Evolutionary conservation across 352 stramenopile species (phyloP).

Genomic region (Aphanomyces invadans): DNA sequence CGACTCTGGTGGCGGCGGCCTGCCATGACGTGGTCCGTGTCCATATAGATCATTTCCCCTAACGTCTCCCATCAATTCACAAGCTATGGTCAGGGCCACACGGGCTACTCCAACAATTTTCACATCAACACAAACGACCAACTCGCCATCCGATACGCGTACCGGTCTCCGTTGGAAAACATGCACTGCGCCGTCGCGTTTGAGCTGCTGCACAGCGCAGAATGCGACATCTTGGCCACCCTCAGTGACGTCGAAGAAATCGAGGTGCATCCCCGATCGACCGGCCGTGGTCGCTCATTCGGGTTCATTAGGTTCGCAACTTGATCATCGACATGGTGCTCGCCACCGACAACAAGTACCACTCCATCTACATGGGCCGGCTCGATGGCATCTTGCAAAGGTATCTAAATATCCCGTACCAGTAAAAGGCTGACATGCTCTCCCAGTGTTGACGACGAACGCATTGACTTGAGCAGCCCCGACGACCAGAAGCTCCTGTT

Average conservation of each 20-base stretch:
- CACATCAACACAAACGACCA: constrained; percentile 76
- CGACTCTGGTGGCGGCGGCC: constrained; percentile 64
- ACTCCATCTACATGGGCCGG: constrained; percentile 68
- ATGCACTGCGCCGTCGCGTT: constrained; percentile 82
- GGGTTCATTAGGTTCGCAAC: constrained; percentile 42
- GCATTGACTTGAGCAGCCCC: constrained; percentile 40
- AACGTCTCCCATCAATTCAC: no score
- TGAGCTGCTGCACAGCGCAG: constrained; percentile 53
- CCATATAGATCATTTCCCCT: no score
- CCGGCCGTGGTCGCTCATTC: neutral
- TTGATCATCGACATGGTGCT: constrained; percentile 82
- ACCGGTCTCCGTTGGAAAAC: constrained; percentile 76
- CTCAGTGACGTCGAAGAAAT: constrained; percentile 68
- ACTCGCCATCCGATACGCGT: constrained; percentile 72
- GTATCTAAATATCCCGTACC: no score
- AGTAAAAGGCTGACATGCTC: neutral
- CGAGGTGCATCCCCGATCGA: constrained; percentile 34
- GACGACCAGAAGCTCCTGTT: constrained; percentile 68
- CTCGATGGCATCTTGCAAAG: constrained; percentile 62
- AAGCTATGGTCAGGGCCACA: constrained; percentile 58
- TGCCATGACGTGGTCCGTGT: constrained; percentile 70
- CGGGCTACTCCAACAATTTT: constrained; percentile 84
- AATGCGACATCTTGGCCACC: constrained; percentile 65
- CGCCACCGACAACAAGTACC: constrained; percentile 81
- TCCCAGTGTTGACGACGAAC: constrained; percentile 34